Base-by-base conservation (phyloP, 257 asterid species). In the Nyctanthes arbortristis region DNA sequence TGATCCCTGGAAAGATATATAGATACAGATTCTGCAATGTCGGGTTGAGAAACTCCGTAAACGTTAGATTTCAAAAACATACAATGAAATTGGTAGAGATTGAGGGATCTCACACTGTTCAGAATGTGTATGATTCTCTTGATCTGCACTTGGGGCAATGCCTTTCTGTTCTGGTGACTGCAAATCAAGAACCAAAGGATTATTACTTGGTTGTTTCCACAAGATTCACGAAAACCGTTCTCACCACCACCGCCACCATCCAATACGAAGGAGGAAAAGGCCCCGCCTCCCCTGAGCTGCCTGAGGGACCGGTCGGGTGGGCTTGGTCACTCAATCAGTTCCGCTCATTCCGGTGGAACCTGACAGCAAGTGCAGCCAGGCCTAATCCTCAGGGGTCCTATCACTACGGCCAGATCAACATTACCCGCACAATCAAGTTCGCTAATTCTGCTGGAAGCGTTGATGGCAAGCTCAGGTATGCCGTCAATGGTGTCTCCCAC, bases 361-460 rank as follows among this genome's bases (percentile, higher is more conserved):
- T 90, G 30, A 88, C 95, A 1, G 95, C 93, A 0, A 88, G 93
- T 6, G 96, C 92, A 1, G 89, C 96, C 13, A 81, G 95, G 80
- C 96, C 96, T 25, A 90, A 90, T 61, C 96, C 96, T 0, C 95
- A 85, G 61, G 96, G 93, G 1, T 90, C 96, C 0, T 89, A 87
- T 78, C 96, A 89, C 62, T 89, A 89, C 3, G 96, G 96, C 0
- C 49, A 80, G 27, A 87, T 89, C 54, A 88, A 89, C 75, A 85
- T 85, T n/a, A 85, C 96, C 0, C 75, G 89, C 0, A 89, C 93
- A 22, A 82, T 89, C 33, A 84, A 71, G 85, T n/a, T 89, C 1
- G 83, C 73, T 8, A 84, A 76, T 3, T 39, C 89, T 0, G 80
- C 76, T 0, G 77, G 72, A 1, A 45, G 56, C 0, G 83, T 72